Conservation (phyloP, 345 rosid genomes). For the Populus davidiana region DNA sequence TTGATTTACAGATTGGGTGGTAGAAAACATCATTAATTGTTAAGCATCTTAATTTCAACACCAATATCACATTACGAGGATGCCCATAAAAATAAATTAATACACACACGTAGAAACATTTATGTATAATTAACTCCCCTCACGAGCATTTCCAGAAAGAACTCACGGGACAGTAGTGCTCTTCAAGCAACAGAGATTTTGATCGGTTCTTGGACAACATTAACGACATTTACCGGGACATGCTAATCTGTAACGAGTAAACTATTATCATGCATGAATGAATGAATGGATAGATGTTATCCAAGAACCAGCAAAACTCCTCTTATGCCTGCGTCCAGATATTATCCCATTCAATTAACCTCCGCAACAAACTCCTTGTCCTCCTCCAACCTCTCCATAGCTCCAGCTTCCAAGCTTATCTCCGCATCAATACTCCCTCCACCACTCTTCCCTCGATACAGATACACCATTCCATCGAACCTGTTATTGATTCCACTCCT, state of each 20-base stretch:
- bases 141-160: not conserved
- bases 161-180: no score
- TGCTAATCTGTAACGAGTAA: not conserved
- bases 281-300: not conserved
- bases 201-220: not conserved
- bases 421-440: slow-evolving; percentile 85
- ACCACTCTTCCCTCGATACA: slow-evolving; percentile 86
- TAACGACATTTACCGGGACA: not conserved
- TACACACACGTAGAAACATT: no score
- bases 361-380: slow-evolving; percentile 55
- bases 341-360: slow-evolving; percentile 10
- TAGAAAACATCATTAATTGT: no score
- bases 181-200: not conserved
- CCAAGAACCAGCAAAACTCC: not conserved
- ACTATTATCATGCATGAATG: no score
- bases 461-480: slow-evolving; percentile 93
- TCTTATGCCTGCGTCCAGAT: not conserved
- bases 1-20: no score
- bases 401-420: slow-evolving; percentile 62
- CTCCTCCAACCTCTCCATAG: slow-evolving; percentile 72
- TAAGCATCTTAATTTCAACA: no score
- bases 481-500: slow-evolving; percentile 81
- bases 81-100: no score
- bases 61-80: no score
- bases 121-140: not conserved